Conservation (phyloP, 116 monocot species). For the Papilionanthe hybrid region DNA sequence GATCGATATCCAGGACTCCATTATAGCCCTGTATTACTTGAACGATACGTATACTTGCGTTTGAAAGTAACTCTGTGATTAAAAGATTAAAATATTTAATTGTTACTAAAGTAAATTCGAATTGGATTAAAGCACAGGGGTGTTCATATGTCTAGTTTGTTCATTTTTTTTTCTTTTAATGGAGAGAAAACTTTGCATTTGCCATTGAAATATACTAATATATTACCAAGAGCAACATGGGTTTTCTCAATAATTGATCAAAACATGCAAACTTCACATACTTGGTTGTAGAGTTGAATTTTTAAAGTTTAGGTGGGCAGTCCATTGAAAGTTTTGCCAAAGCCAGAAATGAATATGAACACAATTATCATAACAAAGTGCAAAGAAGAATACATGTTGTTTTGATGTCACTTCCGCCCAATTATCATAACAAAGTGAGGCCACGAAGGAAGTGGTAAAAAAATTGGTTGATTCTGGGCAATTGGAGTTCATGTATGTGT, state of each 20-base stretch:
- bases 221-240: neutral
- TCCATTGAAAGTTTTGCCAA: neutral
- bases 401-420: neutral
- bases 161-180: neutral
- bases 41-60: too few relatives aligned
- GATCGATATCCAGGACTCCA: too few relatives aligned
- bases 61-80: too few relatives aligned
- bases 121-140: too few relatives aligned
- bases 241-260: neutral
- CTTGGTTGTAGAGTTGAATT: neutral
- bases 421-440: conserved; percentile 27
- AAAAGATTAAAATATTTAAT: too few relatives aligned
- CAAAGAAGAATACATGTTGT: neutral
- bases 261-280: too few relatives aligned
- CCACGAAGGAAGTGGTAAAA: conserved; percentile 31
- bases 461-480: conserved; percentile 56
- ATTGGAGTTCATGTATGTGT: conserved; percentile 57
- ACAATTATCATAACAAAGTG: neutral
- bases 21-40: too few relatives aligned
- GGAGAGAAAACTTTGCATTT: neutral
- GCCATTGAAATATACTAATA: neutral
- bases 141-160: too few relatives aligned
- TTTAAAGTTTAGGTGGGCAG: neutral
- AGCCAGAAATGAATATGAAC: neutral
- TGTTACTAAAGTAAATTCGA: too few relatives aligned